These are phyloP conservation scores for Aspergillus aculeatus DNA, from an alignment of 2,329 filamentous ascomycete species.

Conservation along the genomic window DNA sequence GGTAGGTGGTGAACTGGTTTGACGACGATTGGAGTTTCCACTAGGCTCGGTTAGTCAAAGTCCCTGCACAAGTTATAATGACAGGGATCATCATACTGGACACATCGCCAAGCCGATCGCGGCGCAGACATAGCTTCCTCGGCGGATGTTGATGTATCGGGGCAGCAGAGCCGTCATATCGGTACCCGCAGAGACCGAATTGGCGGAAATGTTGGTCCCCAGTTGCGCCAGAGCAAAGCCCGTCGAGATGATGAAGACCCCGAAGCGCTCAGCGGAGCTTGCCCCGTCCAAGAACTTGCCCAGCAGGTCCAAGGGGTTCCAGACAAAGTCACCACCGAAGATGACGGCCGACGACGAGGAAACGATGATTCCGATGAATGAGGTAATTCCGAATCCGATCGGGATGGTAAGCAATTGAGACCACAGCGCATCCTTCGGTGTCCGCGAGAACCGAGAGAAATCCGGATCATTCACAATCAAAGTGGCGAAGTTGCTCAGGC, in stretches of 20 bases:
- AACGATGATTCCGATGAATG: constrained; percentile 79
- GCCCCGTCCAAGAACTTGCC: constrained; percentile 68
- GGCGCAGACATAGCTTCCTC: constrained; percentile 84
- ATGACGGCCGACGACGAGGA: constrained; percentile 66
- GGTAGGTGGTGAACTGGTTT: constrained; percentile 87
- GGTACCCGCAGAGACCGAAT: constrained; percentile 78
- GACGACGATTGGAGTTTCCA: constrained; percentile 68
- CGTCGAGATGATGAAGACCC: constrained; percentile 69
- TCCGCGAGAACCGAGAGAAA: constrained; percentile 78
- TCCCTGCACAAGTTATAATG: background rate
- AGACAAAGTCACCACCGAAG: constrained; percentile 62
- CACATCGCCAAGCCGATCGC: constrained; percentile 79
- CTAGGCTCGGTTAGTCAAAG: constrained; percentile 22
- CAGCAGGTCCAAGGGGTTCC: constrained; percentile 70
- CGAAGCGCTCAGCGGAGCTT: constrained; percentile 66
- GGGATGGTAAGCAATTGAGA: constrained; percentile 77
- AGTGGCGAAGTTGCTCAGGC: constrained; percentile 87
- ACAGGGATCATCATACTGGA: constrained; percentile 51
- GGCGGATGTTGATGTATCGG: constrained; percentile 77
- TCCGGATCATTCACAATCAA: constrained; percentile 79
- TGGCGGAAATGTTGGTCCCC: constrained; percentile 84
- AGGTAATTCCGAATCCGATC: constrained; percentile 71
- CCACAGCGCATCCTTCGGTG: constrained; percentile 74
- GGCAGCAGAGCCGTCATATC: constrained; percentile 79
- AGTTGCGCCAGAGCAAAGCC: constrained; percentile 77